Conservation (phyloP, 495 filamentous ascomycete genomes). For the Penicillium lividum region DNA sequence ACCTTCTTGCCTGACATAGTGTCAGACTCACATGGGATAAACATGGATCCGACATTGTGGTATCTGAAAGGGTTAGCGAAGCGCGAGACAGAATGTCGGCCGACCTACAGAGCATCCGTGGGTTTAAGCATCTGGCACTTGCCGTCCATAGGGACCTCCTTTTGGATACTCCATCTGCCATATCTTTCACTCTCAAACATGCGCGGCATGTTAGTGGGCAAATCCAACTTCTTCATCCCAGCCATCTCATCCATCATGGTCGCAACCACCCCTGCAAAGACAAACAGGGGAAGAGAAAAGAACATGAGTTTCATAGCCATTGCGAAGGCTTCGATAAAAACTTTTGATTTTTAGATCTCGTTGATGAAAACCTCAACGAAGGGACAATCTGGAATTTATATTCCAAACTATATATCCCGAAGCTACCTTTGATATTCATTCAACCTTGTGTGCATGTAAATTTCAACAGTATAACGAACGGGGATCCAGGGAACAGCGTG, state of each 20-base stretch:
- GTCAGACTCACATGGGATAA: neutral
- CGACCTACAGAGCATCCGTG: neutral
- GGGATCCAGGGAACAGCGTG: neutral
- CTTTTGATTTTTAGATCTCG: neutral
- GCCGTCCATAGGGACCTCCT: neutral
- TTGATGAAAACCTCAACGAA: neutral
- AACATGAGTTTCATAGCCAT: neutral
- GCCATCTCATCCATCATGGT: neutral
- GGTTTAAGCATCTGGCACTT: neutral
- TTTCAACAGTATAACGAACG: neutral
- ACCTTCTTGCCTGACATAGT: neutral
- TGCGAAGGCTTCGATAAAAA: neutral
- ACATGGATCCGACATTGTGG: conserved; percentile 6
- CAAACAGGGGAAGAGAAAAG: neutral
- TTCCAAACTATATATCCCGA: neutral
- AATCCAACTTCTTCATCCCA: neutral
- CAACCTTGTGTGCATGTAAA: too few relatives aligned
- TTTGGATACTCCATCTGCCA: neutral
- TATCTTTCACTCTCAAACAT: neutral
- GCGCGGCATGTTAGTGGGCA: neutral
- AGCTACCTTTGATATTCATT: too few relatives aligned
- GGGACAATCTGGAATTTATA: neutral
- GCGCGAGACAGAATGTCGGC: neutral
- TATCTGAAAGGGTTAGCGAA: neutral
- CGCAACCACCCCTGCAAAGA: neutral